A percentile compares a stretch with the other conserved stretches of the same genome.
These are phyloP conservation scores for Capsicum rhomboideum DNA, from an alignment of 257 asterid species.

Conservation along the genomic window DNA sequence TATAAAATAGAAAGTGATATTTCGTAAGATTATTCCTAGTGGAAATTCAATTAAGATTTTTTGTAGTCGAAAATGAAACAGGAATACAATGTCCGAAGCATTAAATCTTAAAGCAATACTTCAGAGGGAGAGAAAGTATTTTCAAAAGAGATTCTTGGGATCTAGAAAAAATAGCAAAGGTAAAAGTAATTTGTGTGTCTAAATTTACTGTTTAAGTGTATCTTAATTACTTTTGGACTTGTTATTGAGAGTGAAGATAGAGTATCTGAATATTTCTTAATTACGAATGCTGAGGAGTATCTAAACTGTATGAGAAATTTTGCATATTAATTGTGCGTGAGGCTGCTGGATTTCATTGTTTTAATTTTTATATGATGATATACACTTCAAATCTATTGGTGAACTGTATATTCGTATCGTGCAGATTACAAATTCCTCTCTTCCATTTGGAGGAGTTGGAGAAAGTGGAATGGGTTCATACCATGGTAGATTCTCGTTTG, in stretches of 20 bases:
- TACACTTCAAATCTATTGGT: background rate
- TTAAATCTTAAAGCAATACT: background rate
- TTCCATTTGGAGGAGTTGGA: conserved; percentile 97
- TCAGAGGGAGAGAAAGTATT: background rate
- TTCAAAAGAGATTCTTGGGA: background rate
- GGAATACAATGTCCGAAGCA: background rate
- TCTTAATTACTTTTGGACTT: background rate
- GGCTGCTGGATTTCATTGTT: background rate
- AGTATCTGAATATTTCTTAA: background rate
- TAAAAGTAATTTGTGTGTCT: background rate
- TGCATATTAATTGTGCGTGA: background rate
- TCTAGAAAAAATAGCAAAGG: background rate
- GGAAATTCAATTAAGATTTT: background rate
- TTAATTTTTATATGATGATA: background rate
- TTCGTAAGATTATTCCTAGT: background rate
- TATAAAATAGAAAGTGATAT: background rate
- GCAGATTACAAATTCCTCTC: conserved; percentile 48
- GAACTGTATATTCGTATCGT: conserved; percentile 2
- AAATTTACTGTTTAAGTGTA: background rate
- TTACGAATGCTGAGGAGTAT: background rate
- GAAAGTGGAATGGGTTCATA: conserved; percentile 95
- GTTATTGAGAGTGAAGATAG: background rate
- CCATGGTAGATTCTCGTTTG: conserved; percentile 86
- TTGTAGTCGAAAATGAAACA: background rate
- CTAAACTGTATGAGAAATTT: background rate